phyloP scores from a whole-genome alignment of 257 asterid genomes.

The Mentha longifolia region DNA sequence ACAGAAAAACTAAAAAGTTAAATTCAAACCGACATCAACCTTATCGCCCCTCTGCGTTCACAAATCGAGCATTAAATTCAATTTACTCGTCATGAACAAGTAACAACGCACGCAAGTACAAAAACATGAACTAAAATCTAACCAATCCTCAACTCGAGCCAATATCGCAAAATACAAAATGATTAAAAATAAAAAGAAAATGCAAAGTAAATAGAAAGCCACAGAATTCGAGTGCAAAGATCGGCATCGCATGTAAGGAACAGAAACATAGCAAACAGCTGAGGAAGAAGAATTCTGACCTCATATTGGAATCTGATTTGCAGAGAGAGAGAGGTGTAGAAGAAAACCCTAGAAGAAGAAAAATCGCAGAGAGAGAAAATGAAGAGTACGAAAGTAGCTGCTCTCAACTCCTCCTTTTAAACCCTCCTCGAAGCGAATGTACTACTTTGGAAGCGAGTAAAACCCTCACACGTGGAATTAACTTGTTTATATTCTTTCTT shows the following conservation, averaged over 20 bases:
- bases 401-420: slow-evolving; percentile 21
- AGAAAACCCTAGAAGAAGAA: slow-evolving; percentile 64
- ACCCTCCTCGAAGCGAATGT: slow-evolving; percentile 34
- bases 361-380: slow-evolving; percentile 8
- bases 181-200: neutral
- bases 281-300: slow-evolving; percentile 39
- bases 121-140: neutral
- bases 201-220: neutral
- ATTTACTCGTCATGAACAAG: neutral
- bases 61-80: slow-evolving; percentile 8
- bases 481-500: no score
- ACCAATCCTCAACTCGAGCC: neutral
- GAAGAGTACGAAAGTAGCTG: slow-evolving; percentile 12
- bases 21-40: neutral
- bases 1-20: neutral
- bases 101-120: neutral
- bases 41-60: neutral
- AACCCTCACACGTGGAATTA: slow-evolving; percentile 42
- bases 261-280: neutral
- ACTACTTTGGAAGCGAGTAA: slow-evolving; percentile 29
- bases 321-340: no score
- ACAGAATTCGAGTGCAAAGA: neutral
- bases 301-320: slow-evolving; percentile 46
- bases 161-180: neutral
- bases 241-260: neutral